Base-by-base conservation (phyloP, 2,329 filamentous ascomycete genomes). In the Nigrospora oryzae region DNA sequence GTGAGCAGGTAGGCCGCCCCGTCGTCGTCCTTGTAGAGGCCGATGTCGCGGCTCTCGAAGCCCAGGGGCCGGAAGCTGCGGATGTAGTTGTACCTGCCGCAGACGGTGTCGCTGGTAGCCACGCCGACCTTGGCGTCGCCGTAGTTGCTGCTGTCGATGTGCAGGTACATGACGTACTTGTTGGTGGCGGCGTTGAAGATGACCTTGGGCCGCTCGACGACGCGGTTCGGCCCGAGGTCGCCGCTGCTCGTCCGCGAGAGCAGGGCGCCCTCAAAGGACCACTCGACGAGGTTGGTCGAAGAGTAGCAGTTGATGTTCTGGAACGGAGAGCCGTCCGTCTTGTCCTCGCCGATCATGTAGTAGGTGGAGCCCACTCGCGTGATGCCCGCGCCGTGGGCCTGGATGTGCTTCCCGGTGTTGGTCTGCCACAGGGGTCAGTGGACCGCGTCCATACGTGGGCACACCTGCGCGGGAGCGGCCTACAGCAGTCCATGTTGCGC, bases 291-390 rank as follows among this genome's bases (percentile, higher is more conserved):
- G 58, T 86, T 63, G 12, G 66, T 68, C 13, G 77, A 82, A 0
- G 75, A 77, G 59, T 85, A 86, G 62, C 82, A 86, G 58, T 84
- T 84, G 52, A 86, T 67, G 42, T 79, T 79, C 47, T 78, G 73
- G 59, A 85, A 86, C 0, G 67, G 62, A 1, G 67, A 71, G 19
- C 81, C 79, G n/a, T 74, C 63, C 1, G 77, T 75, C 59, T 86
- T 85, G 63, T 86, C 82, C 58, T 86, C 83, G 14, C 83, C 83
- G 32, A 85, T 75, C 63, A 81, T 73, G 63, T 86, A 86, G 65
- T 79, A 86, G 1, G 71, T 74, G 11, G 65, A 68, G 37, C 70
- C 68, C 2, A 76, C 74, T 52, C 76, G 66, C 54, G 83, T 73
- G n/a, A 85, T 68, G 36, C 80, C 80, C 1, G 74, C 77, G 2